Evolutionary conservation across 108 stramenopile species (phyloP), one percentile per base, ranked within the genome.

Genomic region (Fragilaria radians): DNA sequence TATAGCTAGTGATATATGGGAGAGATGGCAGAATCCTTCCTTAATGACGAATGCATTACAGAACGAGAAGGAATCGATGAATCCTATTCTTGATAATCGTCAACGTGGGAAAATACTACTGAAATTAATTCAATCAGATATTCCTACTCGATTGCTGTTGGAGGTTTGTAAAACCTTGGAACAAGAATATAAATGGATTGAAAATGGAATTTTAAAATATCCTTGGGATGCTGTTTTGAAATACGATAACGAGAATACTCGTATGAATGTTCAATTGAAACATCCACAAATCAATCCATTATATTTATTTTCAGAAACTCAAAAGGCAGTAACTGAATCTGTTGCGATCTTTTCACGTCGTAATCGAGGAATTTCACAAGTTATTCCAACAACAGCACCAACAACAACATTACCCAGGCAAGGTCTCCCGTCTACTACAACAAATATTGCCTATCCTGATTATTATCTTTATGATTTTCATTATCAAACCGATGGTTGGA

Each of bases 401-500:
- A 21, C 28, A 34, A 19, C 18, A 29, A 24, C 25, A 4, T 50
- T 18, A 46, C 42, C 11, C 18, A 32, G 21, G 28, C 65, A 21
- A 28, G 9, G n/a, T n/a, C n/a, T n/a, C n/a, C n/a, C n/a, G n/a
- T n/a, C n/a, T 18, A 33, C 23, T 17, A 7, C 32, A 14, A 21
- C 46, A 2, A 17, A 54, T 18, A 19, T 14, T 1, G 32, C 65
- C 14, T 79, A 70, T 60, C 78, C 78, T 19, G 66, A 71, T 24
- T 78, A 78, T 48, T 78, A 78, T 53, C 26, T 24, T 11, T 71
- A 52, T 19, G 62, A 32, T 17, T 74, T 74, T 66, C 77, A 78
- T 52, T 78, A 65, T 32, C 77, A 78, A 66, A 61, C 58, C 7
- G 77, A 78, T 58, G 77, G 77, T 25, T 78, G 77, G 77, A 54